Evolutionary conservation across 371 early-diverging fungal species (phyloP), one percentile per base, ranked within the genome.

Genomic region (Zychaea mexicana): DNA sequence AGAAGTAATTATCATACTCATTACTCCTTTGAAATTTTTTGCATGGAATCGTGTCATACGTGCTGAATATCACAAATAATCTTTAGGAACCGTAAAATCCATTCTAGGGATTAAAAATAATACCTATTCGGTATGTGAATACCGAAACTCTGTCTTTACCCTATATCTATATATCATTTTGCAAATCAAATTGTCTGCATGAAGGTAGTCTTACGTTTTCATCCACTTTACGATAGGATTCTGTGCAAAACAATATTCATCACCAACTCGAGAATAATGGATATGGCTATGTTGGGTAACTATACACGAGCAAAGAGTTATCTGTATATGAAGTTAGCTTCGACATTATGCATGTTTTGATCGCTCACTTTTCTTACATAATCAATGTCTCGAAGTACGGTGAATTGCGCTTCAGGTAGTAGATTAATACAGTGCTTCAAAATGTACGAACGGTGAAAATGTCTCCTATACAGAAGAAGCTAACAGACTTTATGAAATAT

Each of bases 271-370:
- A 56, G 10, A 36, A 56, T 5, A 33, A 32, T n/a, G 38, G 38
- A 22, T 56, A 56, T 12, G 56, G 56, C 13, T 56, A 56, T 22
- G 21, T 56, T 12, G 56, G 56, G 56, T 56, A 56, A 22, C n/a
- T n/a, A n/a, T n/a, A n/a, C n/a, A n/a, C n/a, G n/a, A n/a, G n/a
- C n/a, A n/a, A n/a, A n/a, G n/a, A n/a, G n/a, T n/a, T n/a, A n/a
- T n/a, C n/a, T n/a, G 33, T 12, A 56, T 33, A 31, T 12, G n/a
- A 27, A 27, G 24, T 24, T 3, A 26, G 1, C 9, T 13, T 52
- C 10, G 3, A 21, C 3, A 27, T 24, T 0, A 8, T 10, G 2
- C 52, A 26, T 22, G 27, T 15, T 52, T 26, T 22, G 13, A 12
- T 8, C n/a, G 1, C 10, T 24, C 13, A 13, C 24, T 7, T 52